Evolutionary conservation across 2,329 filamentous ascomycete species (phyloP).

Genomic region (Blastomyces emzantsi): DNA sequence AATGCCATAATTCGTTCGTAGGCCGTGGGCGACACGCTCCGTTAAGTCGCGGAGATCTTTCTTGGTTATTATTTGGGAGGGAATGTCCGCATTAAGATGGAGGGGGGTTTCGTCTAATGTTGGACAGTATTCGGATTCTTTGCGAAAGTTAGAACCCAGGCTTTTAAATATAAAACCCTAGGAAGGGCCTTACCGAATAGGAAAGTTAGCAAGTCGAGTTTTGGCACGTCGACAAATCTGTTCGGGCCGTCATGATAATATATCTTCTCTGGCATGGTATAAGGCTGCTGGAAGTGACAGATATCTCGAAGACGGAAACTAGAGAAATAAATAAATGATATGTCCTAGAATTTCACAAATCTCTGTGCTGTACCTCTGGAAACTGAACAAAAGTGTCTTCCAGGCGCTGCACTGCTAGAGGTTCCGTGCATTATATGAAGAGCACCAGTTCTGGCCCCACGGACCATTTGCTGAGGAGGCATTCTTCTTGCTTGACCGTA

Average conservation of each 20-base stretch:
- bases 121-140: constrained; percentile 4
- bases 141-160: background rate
- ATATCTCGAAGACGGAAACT: background rate
- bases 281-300: background rate
- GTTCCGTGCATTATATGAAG: background rate
- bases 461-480: background rate
- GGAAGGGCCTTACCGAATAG: constrained; percentile 1
- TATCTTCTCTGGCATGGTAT: constrained; percentile 1
- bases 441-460: background rate
- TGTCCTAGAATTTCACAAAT: background rate
- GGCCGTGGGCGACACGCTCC: constrained; percentile 3
- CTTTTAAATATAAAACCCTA: background rate
- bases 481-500: background rate
- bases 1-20: constrained; percentile 7
- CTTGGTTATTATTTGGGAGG: constrained; percentile 7
- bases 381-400: background rate
- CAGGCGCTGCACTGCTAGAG: background rate
- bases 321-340: background rate
- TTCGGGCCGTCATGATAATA: constrained; percentile 7
- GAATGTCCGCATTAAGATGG: constrained; percentile 1
- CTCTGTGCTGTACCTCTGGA: background rate
- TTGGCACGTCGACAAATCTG: constrained; percentile 5
- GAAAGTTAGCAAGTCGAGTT: constrained; percentile 1
- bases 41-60: constrained; percentile 5
- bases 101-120: constrained; percentile 2